Base-by-base conservation (phyloP, 2,329 filamentous ascomycete species). In the Zymoseptoria tritici region DNA sequence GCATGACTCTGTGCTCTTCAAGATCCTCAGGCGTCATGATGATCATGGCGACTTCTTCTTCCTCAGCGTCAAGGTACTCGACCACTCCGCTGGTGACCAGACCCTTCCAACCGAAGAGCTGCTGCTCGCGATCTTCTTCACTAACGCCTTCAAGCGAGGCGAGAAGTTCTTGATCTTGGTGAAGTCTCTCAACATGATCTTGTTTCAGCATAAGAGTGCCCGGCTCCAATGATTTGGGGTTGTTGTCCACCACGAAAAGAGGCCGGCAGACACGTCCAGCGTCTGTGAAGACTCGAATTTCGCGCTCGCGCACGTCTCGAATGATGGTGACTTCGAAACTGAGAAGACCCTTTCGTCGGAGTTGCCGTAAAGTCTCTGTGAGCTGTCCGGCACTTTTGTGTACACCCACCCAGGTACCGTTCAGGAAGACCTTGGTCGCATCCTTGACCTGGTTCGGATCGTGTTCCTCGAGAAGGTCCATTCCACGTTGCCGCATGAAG, bases 41-140 rank as follows among this genome's bases (percentile, higher is more conserved):
- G 71, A 99, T 99, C 94, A 99, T 99, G 49, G 94, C 88, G 0
- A 91, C 96, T 75, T 99, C 95, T 73, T 99, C 94, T 79, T 99
- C 95, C 72, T 99, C 95, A 0, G 94, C 94, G 74, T 99, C 94
- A 9, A 99, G 84, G 71, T 97, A 97, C 73, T 99, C 94, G 46
- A 99, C 89, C 2, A 91, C 90, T 75, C 93, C 94, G 11, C 85
- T 84, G 60, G 87, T 84, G 51, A 96, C 85, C 49, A 99, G 80
- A 19, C 91, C 90, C 67, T 91, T 85, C 91, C 95, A 99, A 56
- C 91, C 92, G 70, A 90, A 93, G 67, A 86, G 89, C 29, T 80
- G 72, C 54, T 80, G 76, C 49, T 79, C 77, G 58, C 81, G 80
- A 60, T 87, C 82, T 66, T 85, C 81, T 50, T 81, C 79, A 60